Conservation (phyloP, 768 basidiomycete species). For the Pleurotus tuber-regium region DNA sequence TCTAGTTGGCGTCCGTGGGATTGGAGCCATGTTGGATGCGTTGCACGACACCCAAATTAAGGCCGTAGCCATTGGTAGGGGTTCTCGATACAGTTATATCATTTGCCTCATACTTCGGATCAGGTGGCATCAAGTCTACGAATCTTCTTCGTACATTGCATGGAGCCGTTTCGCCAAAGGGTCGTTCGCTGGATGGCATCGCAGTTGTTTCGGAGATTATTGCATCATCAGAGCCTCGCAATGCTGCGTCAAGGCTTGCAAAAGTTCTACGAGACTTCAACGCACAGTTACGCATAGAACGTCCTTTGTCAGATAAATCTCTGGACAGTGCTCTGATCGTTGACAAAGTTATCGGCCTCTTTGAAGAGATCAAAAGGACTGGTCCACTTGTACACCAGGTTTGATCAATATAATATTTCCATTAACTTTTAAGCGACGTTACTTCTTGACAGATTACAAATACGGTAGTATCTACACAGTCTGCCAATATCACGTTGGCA, state of each 20-base stretch:
- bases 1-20: conserved; percentile 68
- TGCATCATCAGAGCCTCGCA: conserved; percentile 53
- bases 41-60: conserved; percentile 63
- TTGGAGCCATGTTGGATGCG: conserved; percentile 62
- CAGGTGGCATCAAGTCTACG: conserved; percentile 83
- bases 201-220: conserved; percentile 90
- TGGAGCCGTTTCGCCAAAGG: conserved; percentile 58
- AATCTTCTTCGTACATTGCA: conserved; percentile 78
- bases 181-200: conserved; percentile 70
- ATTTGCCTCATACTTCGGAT: background rate
- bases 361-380: conserved; percentile 46
- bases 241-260: conserved; percentile 45
- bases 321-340: conserved; percentile 34
- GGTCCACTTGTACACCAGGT: conserved; percentile 86
- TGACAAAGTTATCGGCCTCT: conserved; percentile 42
- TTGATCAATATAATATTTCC: conserved; percentile 3
- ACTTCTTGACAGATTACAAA: conserved; percentile 71
- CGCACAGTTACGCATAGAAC: conserved; percentile 16
- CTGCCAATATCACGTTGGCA: conserved; percentile 86
- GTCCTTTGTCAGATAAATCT: conserved; percentile 14
- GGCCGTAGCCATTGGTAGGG: conserved; percentile 83
- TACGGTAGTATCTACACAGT: conserved; percentile 84
- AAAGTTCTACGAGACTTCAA: conserved; percentile 44
- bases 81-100: background rate
- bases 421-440: background rate